A percentile compares a stretch with the other conserved stretches of the same genome.
Conservation (phyloP, 2,329 filamentous ascomycete genomes). For the Penicillium verrucosum region DNA sequence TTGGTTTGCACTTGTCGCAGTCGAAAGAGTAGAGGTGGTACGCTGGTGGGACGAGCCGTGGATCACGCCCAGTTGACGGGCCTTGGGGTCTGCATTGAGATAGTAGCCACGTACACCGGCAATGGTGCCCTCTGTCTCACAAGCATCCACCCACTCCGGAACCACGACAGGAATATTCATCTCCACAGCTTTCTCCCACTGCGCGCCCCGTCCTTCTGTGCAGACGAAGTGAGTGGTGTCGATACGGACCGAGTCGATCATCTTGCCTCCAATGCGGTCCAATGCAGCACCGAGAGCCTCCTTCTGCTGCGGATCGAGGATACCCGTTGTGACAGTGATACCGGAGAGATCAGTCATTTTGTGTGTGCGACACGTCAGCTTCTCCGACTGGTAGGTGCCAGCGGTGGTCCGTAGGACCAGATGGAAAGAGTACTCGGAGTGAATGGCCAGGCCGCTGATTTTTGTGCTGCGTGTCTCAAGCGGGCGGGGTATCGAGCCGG, state of each 20-base stretch:
- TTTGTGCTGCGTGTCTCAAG: constrained; percentile 90
- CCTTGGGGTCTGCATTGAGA: constrained; percentile 74
- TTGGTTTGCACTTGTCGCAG: constrained; percentile 25
- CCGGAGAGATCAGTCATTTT: constrained; percentile 98
- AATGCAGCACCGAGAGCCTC: constrained; percentile 73
- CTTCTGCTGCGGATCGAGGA: constrained; percentile 69
- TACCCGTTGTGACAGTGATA: constrained; percentile 88
- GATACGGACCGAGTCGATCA: constrained; percentile 85
- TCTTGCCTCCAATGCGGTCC: constrained; percentile 85
- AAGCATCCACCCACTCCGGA: constrained; percentile 97
- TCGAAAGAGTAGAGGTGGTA: constrained; percentile 29
- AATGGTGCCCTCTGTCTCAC: constrained; percentile 86
- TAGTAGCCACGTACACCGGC: constrained; percentile 95
- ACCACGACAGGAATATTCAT: constrained; percentile 97
- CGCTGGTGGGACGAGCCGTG: constrained; percentile 34
- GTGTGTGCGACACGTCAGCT: constrained; percentile 82
- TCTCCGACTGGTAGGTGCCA: constrained; percentile 80
- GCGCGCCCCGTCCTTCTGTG: constrained; percentile 80
- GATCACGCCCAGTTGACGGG: constrained; percentile 50
- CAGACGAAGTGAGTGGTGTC: constrained; percentile 99
- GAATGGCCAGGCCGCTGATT: constrained; percentile 92
- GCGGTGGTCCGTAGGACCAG: constrained; percentile 86
- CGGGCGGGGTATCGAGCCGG: constrained; percentile 86
- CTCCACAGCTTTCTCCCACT: constrained; percentile 95
- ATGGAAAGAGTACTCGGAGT: constrained; percentile 94